phyloP scores from a whole-genome alignment of 805 yeast species.

The Ogataea degrootiae region DNA sequence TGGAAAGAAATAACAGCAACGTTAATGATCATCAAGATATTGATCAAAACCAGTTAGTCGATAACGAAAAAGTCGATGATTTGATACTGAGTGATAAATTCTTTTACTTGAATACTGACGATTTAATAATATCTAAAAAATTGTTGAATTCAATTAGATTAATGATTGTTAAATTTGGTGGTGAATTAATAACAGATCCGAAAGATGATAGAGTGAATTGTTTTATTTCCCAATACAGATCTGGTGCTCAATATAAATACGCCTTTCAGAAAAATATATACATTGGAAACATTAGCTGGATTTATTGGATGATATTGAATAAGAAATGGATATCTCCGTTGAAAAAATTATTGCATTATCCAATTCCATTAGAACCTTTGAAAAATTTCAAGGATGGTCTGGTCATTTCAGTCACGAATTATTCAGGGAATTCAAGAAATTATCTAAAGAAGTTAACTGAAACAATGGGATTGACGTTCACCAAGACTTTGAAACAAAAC shows the following conservation, averaged over 20 bases:
- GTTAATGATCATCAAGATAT: background rate
- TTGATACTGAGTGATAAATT: too few relatives aligned
- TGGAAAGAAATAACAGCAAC: conserved; percentile 7
- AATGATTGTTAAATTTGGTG: conserved; percentile 49
- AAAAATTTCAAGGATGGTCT: conserved; percentile 41
- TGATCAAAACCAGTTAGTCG: too few relatives aligned
- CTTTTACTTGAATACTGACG: too few relatives aligned
- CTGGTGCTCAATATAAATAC: conserved; percentile 48
- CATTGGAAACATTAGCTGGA: conserved; percentile 73
- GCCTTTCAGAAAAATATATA: conserved; percentile 38
- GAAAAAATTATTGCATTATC: conserved; percentile 58
- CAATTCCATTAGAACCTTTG: conserved; percentile 50
- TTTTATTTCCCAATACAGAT: conserved; percentile 60
- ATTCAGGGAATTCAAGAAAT: conserved; percentile 76
- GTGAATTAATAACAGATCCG: conserved; percentile 31
- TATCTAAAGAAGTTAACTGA: conserved; percentile 62
- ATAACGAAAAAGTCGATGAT: too few relatives aligned
- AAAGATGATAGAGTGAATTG: conserved; percentile 31
- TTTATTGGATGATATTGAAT: conserved; percentile 59
- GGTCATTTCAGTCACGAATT: conserved; percentile 68
- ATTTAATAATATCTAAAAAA: too few relatives aligned
- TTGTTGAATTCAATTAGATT: too few relatives aligned
- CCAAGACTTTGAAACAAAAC: conserved; percentile 53
- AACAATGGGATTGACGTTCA: conserved; percentile 72
- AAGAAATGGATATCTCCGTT: conserved; percentile 53